These are phyloP conservation scores for Luffa acutangula DNA, from an alignment of 306 rosid genomes.

Conservation along the genomic window DNA sequence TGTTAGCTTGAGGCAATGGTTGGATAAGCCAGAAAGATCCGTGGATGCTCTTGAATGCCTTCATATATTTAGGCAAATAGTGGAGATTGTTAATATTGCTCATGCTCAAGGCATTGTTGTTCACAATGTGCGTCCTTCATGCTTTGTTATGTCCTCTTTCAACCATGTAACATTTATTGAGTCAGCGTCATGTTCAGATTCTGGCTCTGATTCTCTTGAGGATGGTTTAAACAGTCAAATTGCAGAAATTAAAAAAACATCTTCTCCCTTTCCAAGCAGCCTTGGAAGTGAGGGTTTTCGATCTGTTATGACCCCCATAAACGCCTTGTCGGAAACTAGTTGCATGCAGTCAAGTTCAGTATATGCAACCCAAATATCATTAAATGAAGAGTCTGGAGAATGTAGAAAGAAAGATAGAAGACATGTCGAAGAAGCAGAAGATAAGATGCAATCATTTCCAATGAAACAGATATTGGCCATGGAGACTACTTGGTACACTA, in stretches of 20 bases:
- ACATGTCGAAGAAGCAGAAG: slow-evolving; percentile 52
- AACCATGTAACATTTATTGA: slow-evolving; percentile 85
- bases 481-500: slow-evolving; percentile 88
- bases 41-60: slow-evolving; percentile 67
- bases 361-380: slow-evolving; percentile 49
- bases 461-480: slow-evolving; percentile 74
- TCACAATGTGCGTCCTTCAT: slow-evolving; percentile 91
- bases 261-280: slow-evolving; percentile 34
- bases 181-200: slow-evolving; percentile 88
- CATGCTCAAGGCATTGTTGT: slow-evolving; percentile 90
- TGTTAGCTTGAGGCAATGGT: slow-evolving; percentile 90
- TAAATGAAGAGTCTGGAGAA: slow-evolving; percentile 59
- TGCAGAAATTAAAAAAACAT: slow-evolving; percentile 33
- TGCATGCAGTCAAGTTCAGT: slow-evolving; percentile 76
- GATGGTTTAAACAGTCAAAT: slow-evolving; percentile 43
- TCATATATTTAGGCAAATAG: slow-evolving; percentile 83
- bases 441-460: slow-evolving; percentile 69
- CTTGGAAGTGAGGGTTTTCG: slow-evolving; percentile 45
- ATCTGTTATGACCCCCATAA: slow-evolving; percentile 29
- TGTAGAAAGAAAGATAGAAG: slow-evolving; percentile 45
- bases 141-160: slow-evolving; percentile 92
- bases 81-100: slow-evolving; percentile 61
- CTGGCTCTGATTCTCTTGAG: slow-evolving; percentile 75
- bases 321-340: slow-evolving; percentile 60
- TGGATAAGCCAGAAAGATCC: slow-evolving; percentile 63